phyloP scores from a whole-genome alignment of 805 yeast genomes.

The Sugiyamaella marilandica region DNA sequence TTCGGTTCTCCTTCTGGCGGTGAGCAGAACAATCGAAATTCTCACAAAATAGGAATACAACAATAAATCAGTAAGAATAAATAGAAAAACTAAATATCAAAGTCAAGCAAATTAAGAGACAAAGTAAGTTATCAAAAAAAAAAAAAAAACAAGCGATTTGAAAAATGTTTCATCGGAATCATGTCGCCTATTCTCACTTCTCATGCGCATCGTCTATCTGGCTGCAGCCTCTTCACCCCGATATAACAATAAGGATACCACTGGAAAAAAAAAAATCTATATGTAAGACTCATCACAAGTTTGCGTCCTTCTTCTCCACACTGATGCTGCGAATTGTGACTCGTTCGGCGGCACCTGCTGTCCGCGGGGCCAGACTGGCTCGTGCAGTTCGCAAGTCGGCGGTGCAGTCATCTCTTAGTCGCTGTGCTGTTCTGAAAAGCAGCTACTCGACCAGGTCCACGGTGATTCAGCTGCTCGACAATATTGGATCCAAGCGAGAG shows the following conservation, averaged over 20 bases:
- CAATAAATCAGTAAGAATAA: no score
- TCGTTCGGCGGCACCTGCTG: background rate
- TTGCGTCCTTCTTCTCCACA: background rate
- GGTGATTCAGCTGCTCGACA: conserved; percentile 88
- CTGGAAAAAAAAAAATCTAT: background rate
- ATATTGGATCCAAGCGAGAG: conserved; percentile 95
- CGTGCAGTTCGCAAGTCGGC: background rate
- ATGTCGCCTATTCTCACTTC: background rate
- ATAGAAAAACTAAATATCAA: no score
- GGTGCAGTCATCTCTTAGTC: background rate
- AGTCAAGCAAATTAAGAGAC: no score
- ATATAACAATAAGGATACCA: background rate
- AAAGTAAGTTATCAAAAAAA: no score
- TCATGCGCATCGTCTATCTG: background rate
- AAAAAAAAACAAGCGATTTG: no score
- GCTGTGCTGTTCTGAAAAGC: background rate
- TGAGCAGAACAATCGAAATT: no score
- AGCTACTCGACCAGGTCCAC: conserved; percentile 71
- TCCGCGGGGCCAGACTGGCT: conserved; percentile 3
- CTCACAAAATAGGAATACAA: no score
- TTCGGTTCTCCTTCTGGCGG: no score
- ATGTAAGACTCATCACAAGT: conserved; percentile 3
- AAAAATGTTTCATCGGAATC: no score
- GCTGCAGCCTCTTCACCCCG: background rate
- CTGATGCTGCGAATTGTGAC: conserved; percentile 6